A percentile compares a stretch with the other conserved stretches of the same genome.
These are phyloP conservation scores for Zopfochytrium polystomum DNA, from an alignment of 371 early-diverging fungal species.

Conservation along the genomic window DNA sequence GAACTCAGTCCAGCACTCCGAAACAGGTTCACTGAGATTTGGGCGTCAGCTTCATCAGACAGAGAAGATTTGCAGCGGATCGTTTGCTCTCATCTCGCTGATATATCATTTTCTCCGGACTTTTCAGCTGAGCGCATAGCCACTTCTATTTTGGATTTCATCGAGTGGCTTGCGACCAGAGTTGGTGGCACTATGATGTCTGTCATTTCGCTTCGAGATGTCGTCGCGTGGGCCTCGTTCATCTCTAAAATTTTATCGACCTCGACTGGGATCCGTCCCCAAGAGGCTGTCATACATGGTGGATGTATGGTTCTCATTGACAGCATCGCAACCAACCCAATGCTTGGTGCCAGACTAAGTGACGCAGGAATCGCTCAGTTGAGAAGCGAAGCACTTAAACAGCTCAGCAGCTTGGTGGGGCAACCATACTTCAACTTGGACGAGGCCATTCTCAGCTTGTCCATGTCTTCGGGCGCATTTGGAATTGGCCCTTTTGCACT, in stretches of 20 bases:
- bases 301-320: slow-evolving; percentile 92
- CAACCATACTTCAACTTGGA: background rate
- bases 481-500: slow-evolving; percentile 79
- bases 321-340: slow-evolving; percentile 86
- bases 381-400: slow-evolving; percentile 8
- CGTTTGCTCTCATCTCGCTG: slow-evolving; percentile 50
- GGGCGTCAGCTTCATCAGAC: slow-evolving; percentile 87
- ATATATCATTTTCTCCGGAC: background rate
- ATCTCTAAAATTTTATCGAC: slow-evolving; percentile 32
- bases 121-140: slow-evolving; percentile 28
- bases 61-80: slow-evolving; percentile 74
- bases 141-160: slow-evolving; percentile 51
- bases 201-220: slow-evolving; percentile 82
- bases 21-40: slow-evolving; percentile 99
- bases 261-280: slow-evolving; percentile 25
- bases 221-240: slow-evolving; percentile 90
- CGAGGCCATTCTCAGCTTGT: slow-evolving; percentile 10
- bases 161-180: slow-evolving; percentile 56
- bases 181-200: slow-evolving; percentile 27
- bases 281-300: slow-evolving; percentile 74
- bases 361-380: slow-evolving; percentile 35
- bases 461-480: slow-evolving; percentile 34
- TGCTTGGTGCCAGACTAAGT: slow-evolving; percentile 56
- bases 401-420: slow-evolving; percentile 18
- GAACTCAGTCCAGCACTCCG: slow-evolving; percentile 99